Percentiles rank a stretch among this genome's conserved stretches.
Evolutionary conservation across 371 early-diverging fungal species (phyloP).

Genomic region (Lichtheimia ramosa): DNA sequence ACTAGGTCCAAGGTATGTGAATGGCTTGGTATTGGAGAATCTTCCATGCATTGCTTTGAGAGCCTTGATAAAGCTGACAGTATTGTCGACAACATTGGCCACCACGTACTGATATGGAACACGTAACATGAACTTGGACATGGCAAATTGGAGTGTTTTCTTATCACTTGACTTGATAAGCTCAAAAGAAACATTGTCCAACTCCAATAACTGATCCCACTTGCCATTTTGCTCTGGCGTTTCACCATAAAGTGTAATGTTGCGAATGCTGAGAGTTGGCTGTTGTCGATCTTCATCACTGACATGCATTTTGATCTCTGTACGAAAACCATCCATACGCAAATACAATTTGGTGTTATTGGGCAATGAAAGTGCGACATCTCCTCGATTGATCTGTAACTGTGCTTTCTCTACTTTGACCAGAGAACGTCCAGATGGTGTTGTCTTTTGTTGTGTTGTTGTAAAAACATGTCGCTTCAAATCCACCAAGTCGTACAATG

Average conservation of each 20-base stretch:
- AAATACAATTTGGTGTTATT: conserved; percentile 22
- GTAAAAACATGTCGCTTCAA: conserved; percentile 6
- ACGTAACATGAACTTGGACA: conserved; percentile 34
- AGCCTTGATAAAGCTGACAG: conserved; percentile 31
- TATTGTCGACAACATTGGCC: conserved; percentile 40
- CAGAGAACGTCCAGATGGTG: neutral
- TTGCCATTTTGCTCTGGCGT: conserved; percentile 12
- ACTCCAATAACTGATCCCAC: conserved; percentile 46
- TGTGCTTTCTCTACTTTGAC: conserved; percentile 10
- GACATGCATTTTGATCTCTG: conserved; percentile 4
- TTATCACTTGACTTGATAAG: conserved; percentile 22
- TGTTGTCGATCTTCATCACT: neutral
- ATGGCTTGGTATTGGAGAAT: conserved; percentile 20
- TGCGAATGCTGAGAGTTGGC: conserved; percentile 17
- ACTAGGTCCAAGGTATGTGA: conserved; percentile 30
- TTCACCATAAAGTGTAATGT: conserved; percentile 28
- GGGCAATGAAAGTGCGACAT: conserved; percentile 26
- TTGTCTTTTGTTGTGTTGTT: neutral
- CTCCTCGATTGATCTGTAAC: conserved; percentile 33
- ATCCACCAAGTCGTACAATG: conserved; percentile 9
- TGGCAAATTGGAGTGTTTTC: conserved; percentile 16
- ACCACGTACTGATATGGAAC: conserved; percentile 41
- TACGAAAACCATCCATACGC: conserved; percentile 31
- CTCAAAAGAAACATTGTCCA: conserved; percentile 27
- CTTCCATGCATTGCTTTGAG: conserved; percentile 35